phyloP scores from a whole-genome alignment of 192 early-diverging fungal genomes.

The Rhizoclosmatium globosum region DNA sequence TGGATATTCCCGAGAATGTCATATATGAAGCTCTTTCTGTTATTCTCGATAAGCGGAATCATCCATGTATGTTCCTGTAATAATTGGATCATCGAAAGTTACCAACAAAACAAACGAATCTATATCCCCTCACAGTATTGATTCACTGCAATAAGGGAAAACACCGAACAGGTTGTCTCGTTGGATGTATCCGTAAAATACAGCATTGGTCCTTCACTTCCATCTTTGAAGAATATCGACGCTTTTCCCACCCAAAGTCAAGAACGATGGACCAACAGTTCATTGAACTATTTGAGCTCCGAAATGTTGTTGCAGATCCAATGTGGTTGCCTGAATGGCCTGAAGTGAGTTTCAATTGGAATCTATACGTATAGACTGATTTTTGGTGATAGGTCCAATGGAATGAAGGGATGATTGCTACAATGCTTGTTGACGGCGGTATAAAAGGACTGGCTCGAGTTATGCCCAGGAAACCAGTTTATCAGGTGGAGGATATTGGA shows the following conservation, averaged over 20 bases:
- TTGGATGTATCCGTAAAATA: conserved; percentile 94
- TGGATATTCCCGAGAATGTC: conserved; percentile 63
- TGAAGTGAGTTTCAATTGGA: conserved; percentile 35
- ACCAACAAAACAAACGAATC: too few species aligned
- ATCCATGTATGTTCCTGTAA: conserved; percentile 47
- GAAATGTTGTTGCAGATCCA: conserved; percentile 51
- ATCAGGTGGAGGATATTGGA: background rate
- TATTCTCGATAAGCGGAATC: conserved; percentile 56
- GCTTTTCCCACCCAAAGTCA: conserved; percentile 71
- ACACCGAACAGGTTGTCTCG: conserved; percentile 96
- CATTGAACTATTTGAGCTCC: conserved; percentile 65
- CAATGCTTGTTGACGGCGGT: conserved; percentile 25
- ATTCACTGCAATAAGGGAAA: conserved; percentile 99
- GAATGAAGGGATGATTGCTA: conserved; percentile 32
- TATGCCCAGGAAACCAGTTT: background rate
- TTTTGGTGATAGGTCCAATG: conserved; percentile 21
- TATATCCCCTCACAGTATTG: conserved; percentile 57
- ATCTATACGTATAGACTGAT: background rate
- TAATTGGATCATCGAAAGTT: too few species aligned
- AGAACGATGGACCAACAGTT: conserved; percentile 68
- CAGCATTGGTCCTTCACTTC: conserved; percentile 95
- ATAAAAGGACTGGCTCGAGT: conserved; percentile 4
- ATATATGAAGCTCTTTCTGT: conserved; percentile 61
- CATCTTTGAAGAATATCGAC: conserved; percentile 97
- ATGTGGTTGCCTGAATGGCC: conserved; percentile 60